Evolutionary conservation across 192 early-diverging fungal species (phyloP).

Genomic region (Umbelopsis sp.): DNA sequence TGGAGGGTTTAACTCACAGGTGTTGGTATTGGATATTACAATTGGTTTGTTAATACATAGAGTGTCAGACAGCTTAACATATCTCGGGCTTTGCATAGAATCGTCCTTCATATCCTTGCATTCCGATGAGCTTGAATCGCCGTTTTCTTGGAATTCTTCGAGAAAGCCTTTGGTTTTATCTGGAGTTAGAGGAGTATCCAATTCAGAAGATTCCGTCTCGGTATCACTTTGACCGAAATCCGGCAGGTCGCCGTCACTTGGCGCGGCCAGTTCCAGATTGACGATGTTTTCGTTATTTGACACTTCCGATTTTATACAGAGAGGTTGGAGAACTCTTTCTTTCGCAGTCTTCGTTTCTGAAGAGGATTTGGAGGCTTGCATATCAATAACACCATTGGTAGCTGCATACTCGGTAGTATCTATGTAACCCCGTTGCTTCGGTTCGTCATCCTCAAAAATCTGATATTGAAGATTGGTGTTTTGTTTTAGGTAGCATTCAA

Average conservation of each 20-base stretch:
- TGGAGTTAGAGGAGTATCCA: slow-evolving; percentile 8
- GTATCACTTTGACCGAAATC: not conserved
- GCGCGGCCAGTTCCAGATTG: no score
- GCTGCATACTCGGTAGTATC: not conserved
- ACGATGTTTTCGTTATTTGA: no score
- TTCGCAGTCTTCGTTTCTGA: no score
- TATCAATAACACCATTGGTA: no score
- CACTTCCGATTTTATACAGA: no score
- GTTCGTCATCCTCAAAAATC: not conserved
- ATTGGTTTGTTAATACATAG: no score
- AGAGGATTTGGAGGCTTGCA: no score
- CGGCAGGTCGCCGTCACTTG: not conserved
- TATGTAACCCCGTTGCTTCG: not conserved
- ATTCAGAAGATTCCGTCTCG: not conserved
- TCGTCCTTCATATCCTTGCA: not conserved
- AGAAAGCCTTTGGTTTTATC: not conserved
- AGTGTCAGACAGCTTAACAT: no score
- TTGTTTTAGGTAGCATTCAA: not conserved
- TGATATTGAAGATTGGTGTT: slow-evolving; percentile 1
- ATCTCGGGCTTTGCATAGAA: no score
- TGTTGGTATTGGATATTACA: no score
- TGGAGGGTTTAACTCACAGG: no score
- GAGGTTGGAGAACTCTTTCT: no score
- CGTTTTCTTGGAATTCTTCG: not conserved
- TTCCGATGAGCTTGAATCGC: not conserved